Conservation (phyloP, 2,329 filamentous ascomycete species). For the Penicillium sp. region DNA sequence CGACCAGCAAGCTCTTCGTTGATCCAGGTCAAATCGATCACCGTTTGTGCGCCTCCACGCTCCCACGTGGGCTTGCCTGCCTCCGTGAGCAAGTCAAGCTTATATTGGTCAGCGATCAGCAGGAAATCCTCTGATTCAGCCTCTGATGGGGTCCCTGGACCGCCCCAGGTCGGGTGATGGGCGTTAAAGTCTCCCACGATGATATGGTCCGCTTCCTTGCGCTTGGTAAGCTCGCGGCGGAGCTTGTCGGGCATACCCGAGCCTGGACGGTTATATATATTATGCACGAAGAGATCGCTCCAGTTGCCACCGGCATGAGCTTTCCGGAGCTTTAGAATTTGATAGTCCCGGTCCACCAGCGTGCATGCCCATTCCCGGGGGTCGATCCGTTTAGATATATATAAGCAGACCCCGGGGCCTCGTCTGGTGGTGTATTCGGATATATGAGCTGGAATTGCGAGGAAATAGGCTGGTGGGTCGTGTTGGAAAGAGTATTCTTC, state of each 20-base stretch:
- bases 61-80: background rate
- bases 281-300: too few relatives aligned
- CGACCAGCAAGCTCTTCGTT: too few relatives aligned
- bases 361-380: background rate
- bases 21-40: too few relatives aligned
- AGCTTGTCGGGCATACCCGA: too few relatives aligned
- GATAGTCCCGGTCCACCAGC: too few relatives aligned
- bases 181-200: background rate
- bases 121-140: background rate
- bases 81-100: background rate
- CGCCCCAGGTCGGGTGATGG: background rate
- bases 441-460: too few relatives aligned
- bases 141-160: fast-evolving
- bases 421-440: too few relatives aligned
- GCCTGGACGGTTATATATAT: too few relatives aligned
- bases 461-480: background rate
- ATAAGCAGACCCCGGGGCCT: background rate
- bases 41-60: background rate
- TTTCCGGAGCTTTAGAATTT: too few relatives aligned
- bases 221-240: too few relatives aligned
- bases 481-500: background rate
- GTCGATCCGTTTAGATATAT: background rate
- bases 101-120: background rate
- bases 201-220: background rate
- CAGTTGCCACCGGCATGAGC: too few relatives aligned